A percentile compares a stretch with the other conserved stretches of the same genome.
Evolutionary conservation across 306 rosid genomes (phyloP).

Genomic region (Sindora glabra): DNA sequence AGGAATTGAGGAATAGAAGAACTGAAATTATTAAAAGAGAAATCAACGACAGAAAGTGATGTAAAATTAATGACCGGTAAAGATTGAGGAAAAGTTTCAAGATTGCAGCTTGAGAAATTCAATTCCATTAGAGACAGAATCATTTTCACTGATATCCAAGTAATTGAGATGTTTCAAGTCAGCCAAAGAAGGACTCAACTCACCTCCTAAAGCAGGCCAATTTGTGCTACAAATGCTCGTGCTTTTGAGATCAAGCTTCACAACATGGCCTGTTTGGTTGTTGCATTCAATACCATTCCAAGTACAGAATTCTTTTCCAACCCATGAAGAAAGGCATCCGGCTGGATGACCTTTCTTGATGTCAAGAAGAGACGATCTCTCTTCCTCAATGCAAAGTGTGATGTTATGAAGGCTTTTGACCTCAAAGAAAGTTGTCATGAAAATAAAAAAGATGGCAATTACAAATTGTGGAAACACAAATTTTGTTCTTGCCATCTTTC

Average conservation of each 20-base stretch:
- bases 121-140: background rate
- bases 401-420: no score
- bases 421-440: no score
- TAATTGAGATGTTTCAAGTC: background rate
- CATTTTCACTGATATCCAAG: slow-evolving; percentile 9
- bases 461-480: no score
- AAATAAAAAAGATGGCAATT: no score
- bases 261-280: slow-evolving; percentile 1
- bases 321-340: slow-evolving; percentile 17
- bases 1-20: background rate
- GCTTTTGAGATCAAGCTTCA: slow-evolving; percentile 3
- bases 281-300: slow-evolving; percentile 14
- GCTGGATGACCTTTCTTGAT: slow-evolving; percentile 8
- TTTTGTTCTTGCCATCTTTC: no score
- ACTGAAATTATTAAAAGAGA: background rate
- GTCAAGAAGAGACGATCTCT: slow-evolving; percentile 7
- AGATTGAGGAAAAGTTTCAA: background rate
- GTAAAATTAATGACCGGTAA: background rate
- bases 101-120: background rate
- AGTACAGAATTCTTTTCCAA: slow-evolving; percentile 11
- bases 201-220: slow-evolving; percentile 1
- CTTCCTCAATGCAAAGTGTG: background rate
- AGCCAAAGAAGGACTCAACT: slow-evolving; percentile 10
- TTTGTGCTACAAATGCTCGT: background rate
- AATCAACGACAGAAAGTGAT: background rate